Conservation (phyloP, 768 basidiomycete genomes). For the Rossbeevera mucosa region DNA sequence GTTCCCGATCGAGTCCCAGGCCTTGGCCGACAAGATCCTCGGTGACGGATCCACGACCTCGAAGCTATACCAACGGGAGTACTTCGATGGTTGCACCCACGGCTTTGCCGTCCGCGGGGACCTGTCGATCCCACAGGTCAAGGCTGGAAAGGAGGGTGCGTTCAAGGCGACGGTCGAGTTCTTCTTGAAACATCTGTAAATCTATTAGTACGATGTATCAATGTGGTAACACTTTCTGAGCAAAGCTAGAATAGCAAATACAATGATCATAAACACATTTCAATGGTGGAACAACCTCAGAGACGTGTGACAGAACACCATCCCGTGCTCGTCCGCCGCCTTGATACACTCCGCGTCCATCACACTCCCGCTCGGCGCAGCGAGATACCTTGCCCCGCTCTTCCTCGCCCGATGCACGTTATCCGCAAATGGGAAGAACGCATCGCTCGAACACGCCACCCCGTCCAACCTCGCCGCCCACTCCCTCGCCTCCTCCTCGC, state of each 20-base stretch:
- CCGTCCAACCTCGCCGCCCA: conserved; percentile 74
- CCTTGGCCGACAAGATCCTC: conserved; percentile 46
- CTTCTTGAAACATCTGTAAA: conserved; percentile 37
- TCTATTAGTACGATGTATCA: too few relatives aligned
- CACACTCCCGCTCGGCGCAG: conserved; percentile 89
- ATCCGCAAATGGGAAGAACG: conserved; percentile 99
- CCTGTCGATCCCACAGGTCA: conserved; percentile 43
- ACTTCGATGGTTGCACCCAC: conserved; percentile 40
- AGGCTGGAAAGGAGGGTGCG: conserved; percentile 58
- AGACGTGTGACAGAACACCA: conserved; percentile 88
- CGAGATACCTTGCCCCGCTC: conserved; percentile 90
- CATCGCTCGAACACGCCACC: conserved; percentile 93
- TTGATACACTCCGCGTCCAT: conserved; percentile 98
- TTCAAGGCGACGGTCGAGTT: conserved; percentile 50
- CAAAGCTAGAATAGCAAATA: not conserved
- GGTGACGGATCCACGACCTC: conserved; percentile 42
- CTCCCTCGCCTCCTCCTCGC: conserved; percentile 62
- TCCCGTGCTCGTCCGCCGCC: conserved; percentile 88
- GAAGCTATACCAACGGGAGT: conserved; percentile 32
- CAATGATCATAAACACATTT: conserved; percentile 1
- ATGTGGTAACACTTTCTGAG: too few relatives aligned
- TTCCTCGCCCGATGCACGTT: conserved; percentile 91
- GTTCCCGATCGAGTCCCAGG: conserved; percentile 47
- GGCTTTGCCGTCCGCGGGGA: conserved; percentile 56
- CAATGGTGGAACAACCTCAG: conserved; percentile 89